These are phyloP conservation scores for Scedosporium dehoogii DNA, from an alignment of 2,329 filamentous ascomycete genomes.

Conservation along the genomic window DNA sequence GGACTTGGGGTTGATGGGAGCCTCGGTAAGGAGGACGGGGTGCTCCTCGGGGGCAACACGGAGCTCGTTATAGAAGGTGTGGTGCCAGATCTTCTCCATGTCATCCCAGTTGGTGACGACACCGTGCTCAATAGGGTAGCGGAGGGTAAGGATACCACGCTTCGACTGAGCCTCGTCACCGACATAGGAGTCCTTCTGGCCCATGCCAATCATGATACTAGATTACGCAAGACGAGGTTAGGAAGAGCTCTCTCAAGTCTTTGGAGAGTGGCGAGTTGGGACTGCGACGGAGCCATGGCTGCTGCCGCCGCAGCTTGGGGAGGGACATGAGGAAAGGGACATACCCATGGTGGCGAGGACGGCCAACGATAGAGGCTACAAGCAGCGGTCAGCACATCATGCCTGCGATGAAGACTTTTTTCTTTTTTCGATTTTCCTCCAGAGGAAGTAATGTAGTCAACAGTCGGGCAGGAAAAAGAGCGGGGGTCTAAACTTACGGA, in stretches of 20 bases:
- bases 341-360: conserved; percentile 99
- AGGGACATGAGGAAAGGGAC: conserved; percentile 23
- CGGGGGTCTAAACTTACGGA: conserved; percentile 68
- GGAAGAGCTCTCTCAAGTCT: not conserved
- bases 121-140: conserved; percentile 99
- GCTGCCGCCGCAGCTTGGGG: not conserved
- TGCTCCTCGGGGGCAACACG: conserved; percentile 99
- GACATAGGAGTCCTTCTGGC: conserved; percentile 99
- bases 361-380: conserved; percentile 95
- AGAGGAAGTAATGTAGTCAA: conserved; percentile 13
- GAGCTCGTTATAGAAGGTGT: conserved; percentile 99
- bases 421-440: not conserved
- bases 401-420: not conserved
- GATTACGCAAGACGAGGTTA: conserved; percentile 10
- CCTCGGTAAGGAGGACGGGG: conserved; percentile 97
- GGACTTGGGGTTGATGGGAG: conserved; percentile 99
- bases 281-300: not conserved
- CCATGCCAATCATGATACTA: conserved; percentile 99
- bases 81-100: conserved; percentile 99
- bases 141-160: conserved; percentile 99
- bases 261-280: not conserved
- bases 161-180: conserved; percentile 99
- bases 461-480: conserved; percentile 17
- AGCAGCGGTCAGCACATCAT: conserved; percentile 23
- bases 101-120: conserved; percentile 99